Base-by-base conservation (phyloP, 495 filamentous ascomycete genomes). In the Penicillium coprophilum region DNA sequence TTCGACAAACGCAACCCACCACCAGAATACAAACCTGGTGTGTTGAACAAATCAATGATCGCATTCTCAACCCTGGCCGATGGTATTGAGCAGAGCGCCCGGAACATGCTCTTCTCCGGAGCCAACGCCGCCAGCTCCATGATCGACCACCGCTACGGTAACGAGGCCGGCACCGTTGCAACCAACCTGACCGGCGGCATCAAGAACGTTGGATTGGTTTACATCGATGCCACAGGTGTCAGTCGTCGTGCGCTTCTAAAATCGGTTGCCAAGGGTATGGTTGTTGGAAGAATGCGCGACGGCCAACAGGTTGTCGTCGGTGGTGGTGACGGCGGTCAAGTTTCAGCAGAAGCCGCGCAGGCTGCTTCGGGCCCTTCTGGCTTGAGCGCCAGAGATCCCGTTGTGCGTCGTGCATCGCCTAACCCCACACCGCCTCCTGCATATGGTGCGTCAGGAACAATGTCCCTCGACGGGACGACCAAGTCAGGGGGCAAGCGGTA, bases 171-270 rank as follows among this genome's bases (percentile, higher is more conserved):
- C 51, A 76, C 81, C 4, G 75, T 97, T 4, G 83, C 90, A 5
- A 74, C 79, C 46, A 79, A 86, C 44, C 63, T 98, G 46, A 89
- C 89, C 0, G 88, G 92, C 3, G 91, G 91, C 6, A 86, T 96
- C 60, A 95, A 89, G 76, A 97, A 97, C 62, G 95, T 97, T 40
- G 93, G 92, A 4, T 76, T 98, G 36, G 94, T 98, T n/a, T 98
- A 98, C 65, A 93, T 98, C 39, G 94, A 98, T 65, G 95, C 92
- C 7, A 85, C 90, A 1, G 94, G 94, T 5, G 95, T 98, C 5
- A 92, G 87, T 46, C 79, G 94, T 12, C 80, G 87, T 57, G 95
- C 95, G 0, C 81, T 98, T 48, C 83, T 98, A 58, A 98, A 95
- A 77, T 81, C 79, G 3, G 94, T 98, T 6, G 94, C 95, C 20